Evolutionary conservation across 1,284 basidiomycete species (phyloP).

Genomic region (Taiwanofungus camphoratus): DNA sequence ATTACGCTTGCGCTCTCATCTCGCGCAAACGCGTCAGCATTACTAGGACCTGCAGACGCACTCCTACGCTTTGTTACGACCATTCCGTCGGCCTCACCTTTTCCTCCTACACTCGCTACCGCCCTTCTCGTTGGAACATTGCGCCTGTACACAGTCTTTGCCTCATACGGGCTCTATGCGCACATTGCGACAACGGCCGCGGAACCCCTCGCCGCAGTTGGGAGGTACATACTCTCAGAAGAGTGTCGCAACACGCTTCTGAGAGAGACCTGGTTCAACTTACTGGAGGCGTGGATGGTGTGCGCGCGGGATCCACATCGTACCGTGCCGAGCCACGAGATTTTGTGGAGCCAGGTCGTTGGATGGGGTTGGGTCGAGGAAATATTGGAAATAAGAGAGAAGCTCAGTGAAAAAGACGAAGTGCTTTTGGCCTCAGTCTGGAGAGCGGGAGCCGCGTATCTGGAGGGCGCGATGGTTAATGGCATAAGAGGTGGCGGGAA

Average conservation of each 20-base stretch:
- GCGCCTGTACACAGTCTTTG: slow-evolving; percentile 62
- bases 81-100: slow-evolving; percentile 48
- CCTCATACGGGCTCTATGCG: slow-evolving; percentile 73
- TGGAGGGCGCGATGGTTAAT: slow-evolving; percentile 74
- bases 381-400: slow-evolving; percentile 34
- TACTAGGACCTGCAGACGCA: slow-evolving; percentile 54
- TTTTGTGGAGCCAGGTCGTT: slow-evolving; percentile 83
- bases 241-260: slow-evolving; percentile 33
- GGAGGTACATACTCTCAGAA: slow-evolving; percentile 37
- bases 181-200: slow-evolving; percentile 61
- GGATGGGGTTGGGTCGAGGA: slow-evolving; percentile 74
- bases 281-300: slow-evolving; percentile 70
- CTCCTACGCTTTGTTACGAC: slow-evolving; percentile 74
- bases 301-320: slow-evolving; percentile 87
- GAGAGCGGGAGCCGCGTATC: slow-evolving; percentile 58
- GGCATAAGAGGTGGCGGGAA: slow-evolving; percentile 56
- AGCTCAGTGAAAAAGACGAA: slow-evolving; percentile 19
- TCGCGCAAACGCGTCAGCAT: slow-evolving; percentile 55
- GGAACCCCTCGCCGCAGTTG: slow-evolving; percentile 43
- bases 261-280: slow-evolving; percentile 41
- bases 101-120: slow-evolving; percentile 37
- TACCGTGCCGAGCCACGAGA: slow-evolving; percentile 81
- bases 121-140: slow-evolving; percentile 55
- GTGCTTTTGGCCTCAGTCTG: slow-evolving; percentile 45
- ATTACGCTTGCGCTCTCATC: slow-evolving; percentile 58